phyloP scores from a whole-genome alignment of 805 yeast genomes.

The Suhomyces sp. region DNA sequence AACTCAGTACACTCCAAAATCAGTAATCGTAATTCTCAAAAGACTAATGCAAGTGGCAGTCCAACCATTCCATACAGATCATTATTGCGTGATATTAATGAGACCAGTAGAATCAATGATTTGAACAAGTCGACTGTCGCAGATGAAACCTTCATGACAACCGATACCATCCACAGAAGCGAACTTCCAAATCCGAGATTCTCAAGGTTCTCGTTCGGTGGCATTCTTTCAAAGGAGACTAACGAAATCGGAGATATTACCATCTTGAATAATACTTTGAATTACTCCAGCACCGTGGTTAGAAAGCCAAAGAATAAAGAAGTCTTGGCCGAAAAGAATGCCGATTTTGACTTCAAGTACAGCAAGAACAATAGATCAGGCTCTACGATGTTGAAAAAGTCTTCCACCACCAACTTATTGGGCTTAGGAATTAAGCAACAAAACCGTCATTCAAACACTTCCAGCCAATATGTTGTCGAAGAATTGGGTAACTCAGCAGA shows the following conservation, averaged over 20 bases:
- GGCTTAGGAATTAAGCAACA: slow-evolving; percentile 24
- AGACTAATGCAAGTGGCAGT: background rate
- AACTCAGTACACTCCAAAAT: background rate
- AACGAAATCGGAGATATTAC: slow-evolving; percentile 11
- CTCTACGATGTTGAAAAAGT: slow-evolving; percentile 18
- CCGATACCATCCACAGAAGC: slow-evolving; percentile 1
- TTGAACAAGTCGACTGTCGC: slow-evolving; percentile 1
- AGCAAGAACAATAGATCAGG: slow-evolving; percentile 6
- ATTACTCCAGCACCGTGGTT: slow-evolving; percentile 18
- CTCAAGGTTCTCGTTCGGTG: slow-evolving; percentile 42
- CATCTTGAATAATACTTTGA: slow-evolving; percentile 10
- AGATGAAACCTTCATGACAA: slow-evolving; percentile 8
- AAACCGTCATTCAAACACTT: background rate
- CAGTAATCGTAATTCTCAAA: background rate
- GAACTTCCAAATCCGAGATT: slow-evolving; percentile 42
- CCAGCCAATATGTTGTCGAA: slow-evolving; percentile 19
- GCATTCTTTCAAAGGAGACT: slow-evolving; percentile 17
- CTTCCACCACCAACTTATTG: slow-evolving; percentile 20
- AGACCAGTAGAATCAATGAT: slow-evolving; percentile 8
- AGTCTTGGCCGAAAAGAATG: slow-evolving; percentile 4
- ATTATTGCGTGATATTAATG: slow-evolving; percentile 20
- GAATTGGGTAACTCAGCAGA: slow-evolving; percentile 14
- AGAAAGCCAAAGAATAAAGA: slow-evolving; percentile 11
- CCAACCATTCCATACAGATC: slow-evolving; percentile 12
- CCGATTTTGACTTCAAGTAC: slow-evolving; percentile 3